phyloP scores from a whole-genome alignment of 176 grass and related monocot genomes.

The Aegilops bicornis region DNA sequence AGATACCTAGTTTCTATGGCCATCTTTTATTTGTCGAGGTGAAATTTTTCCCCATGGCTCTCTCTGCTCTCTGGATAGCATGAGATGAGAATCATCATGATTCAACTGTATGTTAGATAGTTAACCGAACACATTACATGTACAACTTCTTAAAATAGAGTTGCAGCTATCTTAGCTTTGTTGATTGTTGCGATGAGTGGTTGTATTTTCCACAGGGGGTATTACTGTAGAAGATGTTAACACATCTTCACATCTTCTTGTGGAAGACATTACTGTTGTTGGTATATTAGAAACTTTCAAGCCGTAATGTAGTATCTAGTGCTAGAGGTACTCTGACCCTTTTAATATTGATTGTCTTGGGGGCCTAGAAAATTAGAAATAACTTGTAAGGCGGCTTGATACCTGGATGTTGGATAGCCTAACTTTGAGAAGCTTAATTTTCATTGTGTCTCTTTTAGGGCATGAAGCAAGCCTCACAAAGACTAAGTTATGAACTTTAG shows the following conservation, averaged over 20 bases:
- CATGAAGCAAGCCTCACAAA: not conserved
- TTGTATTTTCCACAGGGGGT: not conserved
- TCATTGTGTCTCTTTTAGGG: not conserved
- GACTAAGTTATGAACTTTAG: not conserved
- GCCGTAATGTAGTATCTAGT: not conserved
- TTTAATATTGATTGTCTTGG: not conserved
- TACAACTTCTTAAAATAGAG: not conserved
- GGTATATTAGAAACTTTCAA: not conserved
- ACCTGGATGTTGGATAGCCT: constrained; percentile 9
- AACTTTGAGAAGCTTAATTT: not conserved
- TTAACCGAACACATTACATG: not conserved
- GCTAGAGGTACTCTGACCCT: not conserved
- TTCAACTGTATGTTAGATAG: not conserved
- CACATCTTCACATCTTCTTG: not conserved
- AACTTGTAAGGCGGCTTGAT: not conserved
- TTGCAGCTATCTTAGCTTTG: not conserved
- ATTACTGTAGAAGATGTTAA: not conserved
- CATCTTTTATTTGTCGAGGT: not conserved
- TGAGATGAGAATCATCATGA: not conserved
- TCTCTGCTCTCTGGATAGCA: constrained; percentile 15
- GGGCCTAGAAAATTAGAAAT: not conserved
- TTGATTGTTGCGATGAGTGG: not conserved
- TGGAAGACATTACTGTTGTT: not conserved
- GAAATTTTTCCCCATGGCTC: not conserved
- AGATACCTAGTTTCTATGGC: not conserved